A percentile compares a stretch with the other conserved stretches of the same genome.
These are phyloP conservation scores for Quercus tomentella DNA, from an alignment of 331 rosid species.

Conservation along the genomic window DNA sequence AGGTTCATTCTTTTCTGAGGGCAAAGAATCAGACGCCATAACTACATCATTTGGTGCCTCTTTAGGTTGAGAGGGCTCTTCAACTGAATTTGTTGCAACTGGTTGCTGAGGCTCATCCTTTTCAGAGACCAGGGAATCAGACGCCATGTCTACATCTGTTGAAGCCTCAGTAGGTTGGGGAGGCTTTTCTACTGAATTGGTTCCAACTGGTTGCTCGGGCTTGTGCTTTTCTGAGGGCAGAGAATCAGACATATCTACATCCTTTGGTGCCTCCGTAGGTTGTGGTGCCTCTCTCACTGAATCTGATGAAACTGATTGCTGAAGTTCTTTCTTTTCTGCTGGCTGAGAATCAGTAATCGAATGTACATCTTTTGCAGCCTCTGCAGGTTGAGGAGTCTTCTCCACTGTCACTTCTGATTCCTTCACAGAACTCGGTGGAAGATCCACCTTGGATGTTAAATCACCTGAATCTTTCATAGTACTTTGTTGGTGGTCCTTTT, in stretches of 20 bases:
- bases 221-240: slow-evolving; percentile 20
- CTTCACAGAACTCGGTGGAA: slow-evolving; percentile 35
- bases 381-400: slow-evolving; percentile 39
- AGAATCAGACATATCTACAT: slow-evolving; percentile 33
- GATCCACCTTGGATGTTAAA: slow-evolving; percentile 43
- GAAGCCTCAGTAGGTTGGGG: neutral
- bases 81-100: slow-evolving; percentile 28
- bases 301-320: slow-evolving; percentile 33
- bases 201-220: neutral
- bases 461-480: slow-evolving; percentile 32
- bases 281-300: slow-evolving; percentile 27
- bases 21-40: slow-evolving; percentile 26
- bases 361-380: slow-evolving; percentile 33
- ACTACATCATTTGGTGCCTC: slow-evolving; percentile 35
- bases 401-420: slow-evolving; percentile 32
- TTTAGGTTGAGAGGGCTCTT: slow-evolving; percentile 32
- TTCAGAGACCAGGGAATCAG: slow-evolving; percentile 44
- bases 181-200: neutral
- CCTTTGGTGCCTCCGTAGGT: slow-evolving; percentile 30
- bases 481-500: slow-evolving; percentile 35
- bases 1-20: slow-evolving; percentile 32
- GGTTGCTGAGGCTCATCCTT: slow-evolving; percentile 41
- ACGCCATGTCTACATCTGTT: slow-evolving; percentile 36
- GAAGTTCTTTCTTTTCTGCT: slow-evolving; percentile 45
- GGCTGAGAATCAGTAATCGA: slow-evolving; percentile 38